Base-by-base conservation (phyloP, 176 grass and related monocot genomes). In the Coix lacrymajobi region DNA sequence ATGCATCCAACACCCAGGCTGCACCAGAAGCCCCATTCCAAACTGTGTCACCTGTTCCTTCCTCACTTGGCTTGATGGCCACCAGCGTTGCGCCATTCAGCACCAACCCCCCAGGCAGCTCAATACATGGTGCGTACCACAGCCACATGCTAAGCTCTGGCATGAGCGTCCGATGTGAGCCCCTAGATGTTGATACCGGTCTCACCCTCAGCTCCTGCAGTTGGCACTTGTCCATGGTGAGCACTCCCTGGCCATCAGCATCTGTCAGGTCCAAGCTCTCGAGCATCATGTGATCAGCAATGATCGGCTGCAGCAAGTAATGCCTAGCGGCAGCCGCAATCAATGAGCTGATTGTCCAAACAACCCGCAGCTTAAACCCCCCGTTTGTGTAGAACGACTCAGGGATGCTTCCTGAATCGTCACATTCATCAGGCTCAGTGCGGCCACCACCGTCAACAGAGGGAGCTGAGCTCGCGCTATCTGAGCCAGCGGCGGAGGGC, bases 331-430 rank as follows among this genome's bases (percentile, higher is more conserved):
- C 91, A 0, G 93, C 96, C 0, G 93, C 96, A 51, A 98, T 95
- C 61, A 98, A 32, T 28, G 96, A 92, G 78, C 96, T 98, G 79
- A 98, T 98, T 2, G 96, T 91, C 96, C 96, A 98, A 2, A 98
- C 80, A 29, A 98, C 88, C 40, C 96, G 86, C 71, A 90, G 87
- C 80, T 93, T 98, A 62, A 98, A 60, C 3, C 83, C 88, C 15
- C 88, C 92, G 10, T 88, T 82, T 11, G 88, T 91, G 81, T 91
- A 92, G 84, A 92, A 97, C 7, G 96, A 95, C 45, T 89, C 89
- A 25, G 89, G 91, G 24, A 93, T 98, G 61, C 36, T 95, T 68
- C 93, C 93, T 6, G 78, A 77, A n/a, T 92, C 93, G 46, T 92
- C 69, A 45, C 69, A 71, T 29, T 71, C 92, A 11, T 92, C 92